Evolutionary conservation across 2,329 filamentous ascomycete species (phyloP), one percentile per base, ranked within the genome.

Genomic region (Zymoseptoria tritici): DNA sequence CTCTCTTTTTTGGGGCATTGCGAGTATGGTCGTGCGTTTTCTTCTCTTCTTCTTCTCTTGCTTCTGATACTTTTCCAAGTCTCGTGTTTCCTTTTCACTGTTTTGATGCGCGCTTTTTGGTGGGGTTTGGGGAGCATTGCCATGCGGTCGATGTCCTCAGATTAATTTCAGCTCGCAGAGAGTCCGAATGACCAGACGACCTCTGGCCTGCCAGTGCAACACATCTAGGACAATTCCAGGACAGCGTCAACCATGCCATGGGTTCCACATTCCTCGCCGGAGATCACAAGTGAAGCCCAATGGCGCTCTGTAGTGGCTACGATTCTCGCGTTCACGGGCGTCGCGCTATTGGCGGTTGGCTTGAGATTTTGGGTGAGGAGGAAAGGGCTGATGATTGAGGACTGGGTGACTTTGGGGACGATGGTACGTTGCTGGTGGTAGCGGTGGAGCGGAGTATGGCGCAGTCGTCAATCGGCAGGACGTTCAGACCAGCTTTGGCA

Each of bases 391-490:
- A 56, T 62, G 49, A 50, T 49, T 24, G 62, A 64, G 31, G 62
- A 64, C 52, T 64, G 62, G 60, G 52, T 64, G 22, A 64, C 62
- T 16, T 36, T 64, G 20, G 58, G 49, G n/a, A 64, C 62, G 16
- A 59, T 57, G 58, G 62, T 64, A 60, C 46, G 50, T 19, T 61
- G n/a, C 4, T 46, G 36, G 36, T 16, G 2, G 36, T 4, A 46
- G 16, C 36, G 5, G 16, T 3, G 16, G 3, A 46, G 13, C 5
- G 36, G 13, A n/a, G 36, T 3, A 16, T 46, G 36, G 13, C 13
- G 36, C 3, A 16, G 36, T 9, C 7, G 36, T 46, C 36, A 3
- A 7, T 46, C 13, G 3, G 36, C 3, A 7, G 1, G 13, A 46
- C 13, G 1, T 16, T n/a, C 16, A n/a, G 13, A 46, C 36, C 13